Evolutionary conservation across 257 asterid genomes (phyloP).

Genomic region (Solanum tacnaense): DNA sequence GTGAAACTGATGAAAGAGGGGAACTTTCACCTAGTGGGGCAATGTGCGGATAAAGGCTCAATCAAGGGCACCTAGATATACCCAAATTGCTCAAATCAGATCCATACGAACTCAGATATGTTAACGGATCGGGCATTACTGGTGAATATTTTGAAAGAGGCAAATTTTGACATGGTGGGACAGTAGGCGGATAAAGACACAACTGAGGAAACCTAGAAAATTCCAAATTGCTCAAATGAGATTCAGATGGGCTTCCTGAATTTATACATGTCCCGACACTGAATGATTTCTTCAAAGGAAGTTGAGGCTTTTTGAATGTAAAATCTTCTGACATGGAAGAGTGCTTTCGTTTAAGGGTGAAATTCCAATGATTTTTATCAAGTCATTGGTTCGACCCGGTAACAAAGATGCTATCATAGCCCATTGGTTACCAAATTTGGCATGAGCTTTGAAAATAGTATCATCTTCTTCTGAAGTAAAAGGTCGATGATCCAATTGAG

Average conservation of each 20-base stretch:
- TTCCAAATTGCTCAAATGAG: background rate
- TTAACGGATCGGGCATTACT: background rate
- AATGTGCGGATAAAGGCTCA: background rate
- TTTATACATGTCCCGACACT: too few species aligned
- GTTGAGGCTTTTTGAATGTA: too few species aligned
- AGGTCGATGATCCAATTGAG: too few species aligned
- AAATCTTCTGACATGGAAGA: too few species aligned
- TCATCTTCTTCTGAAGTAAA: too few species aligned
- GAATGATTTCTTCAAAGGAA: too few species aligned
- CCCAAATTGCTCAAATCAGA: background rate
- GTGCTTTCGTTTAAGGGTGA: too few species aligned
- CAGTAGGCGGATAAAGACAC: background rate
- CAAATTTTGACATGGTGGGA: background rate
- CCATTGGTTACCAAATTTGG: background rate
- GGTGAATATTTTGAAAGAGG: background rate
- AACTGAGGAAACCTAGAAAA: too few species aligned
- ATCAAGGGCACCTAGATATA: background rate
- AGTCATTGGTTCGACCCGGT: background rate
- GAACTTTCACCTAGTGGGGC: background rate
- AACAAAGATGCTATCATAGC: background rate
- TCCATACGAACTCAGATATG: background rate
- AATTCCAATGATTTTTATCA: background rate
- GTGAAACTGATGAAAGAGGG: too few species aligned
- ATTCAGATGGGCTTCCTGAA: too few species aligned
- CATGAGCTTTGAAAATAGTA: too few species aligned